Base-by-base conservation (phyloP, 2,329 filamentous ascomycete species). In the Xylaria polymorpha region DNA sequence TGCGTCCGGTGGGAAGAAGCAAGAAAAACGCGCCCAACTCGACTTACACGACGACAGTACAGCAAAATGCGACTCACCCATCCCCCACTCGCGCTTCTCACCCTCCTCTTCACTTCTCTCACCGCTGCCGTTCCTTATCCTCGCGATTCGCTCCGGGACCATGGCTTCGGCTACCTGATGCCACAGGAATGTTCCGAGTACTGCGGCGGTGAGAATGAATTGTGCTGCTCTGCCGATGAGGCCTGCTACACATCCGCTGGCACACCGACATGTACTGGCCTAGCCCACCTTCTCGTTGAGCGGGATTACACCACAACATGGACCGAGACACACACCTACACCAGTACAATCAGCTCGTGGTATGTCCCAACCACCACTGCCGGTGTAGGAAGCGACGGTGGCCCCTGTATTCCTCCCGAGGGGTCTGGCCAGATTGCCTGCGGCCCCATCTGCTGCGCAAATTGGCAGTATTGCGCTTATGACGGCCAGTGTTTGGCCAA, bases 401-500 rank as follows among this genome's bases (percentile, higher is more conserved):
- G 79, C 46, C 77, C 82, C 71, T 91, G 88, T 77, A 78, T 84
- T 0, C 87, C 88, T 1, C 76, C 74, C 2, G 77, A 79, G 58
- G 81, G 81, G n/a, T 79, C 82, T 4, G 85, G 86, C 64, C 82
- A 92, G 79, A 85, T 85, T 8, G 84, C 87, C 3, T 94, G 92
- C 77, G 91, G 91, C 39, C 77, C 78, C 61, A 90, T 90, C 67
- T 94, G 92, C 84, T 95, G 92, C 79, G 87, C 88, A 29, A 86
- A 82, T 68, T 88, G 87, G 81, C 90, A 93, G 79, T 91, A 89
- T 76, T 94, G 92, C 79, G 86, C 85, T 62, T 82, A 79, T 66
- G 71, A 80, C 0, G 87, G 87, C 61, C 86, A 89, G 75, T 94
- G 91, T 77, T 80, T 83, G 5, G 79, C 86, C 32, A 87, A 87